Evolutionary conservation across 176 grass and related monocot genomes (phyloP), one percentile per base, ranked within the genome.

Genomic region (Musa beccarii): DNA sequence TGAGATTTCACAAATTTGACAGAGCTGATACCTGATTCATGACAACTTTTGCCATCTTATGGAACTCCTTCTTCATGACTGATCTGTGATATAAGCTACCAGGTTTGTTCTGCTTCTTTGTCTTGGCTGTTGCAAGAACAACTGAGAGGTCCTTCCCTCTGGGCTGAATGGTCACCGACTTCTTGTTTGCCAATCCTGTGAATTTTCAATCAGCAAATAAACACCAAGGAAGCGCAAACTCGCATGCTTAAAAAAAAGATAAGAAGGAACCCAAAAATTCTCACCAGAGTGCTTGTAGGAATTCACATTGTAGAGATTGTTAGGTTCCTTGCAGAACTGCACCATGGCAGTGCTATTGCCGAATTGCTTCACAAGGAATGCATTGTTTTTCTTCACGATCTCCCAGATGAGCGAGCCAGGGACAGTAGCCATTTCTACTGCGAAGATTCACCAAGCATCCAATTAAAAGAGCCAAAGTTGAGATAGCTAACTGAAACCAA

Each of bases 271-370:
- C 7, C 6, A 8, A 19, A 13, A 11, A 15, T 26, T 81, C 28
- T 2, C 1, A 96, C 93, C 94, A n/a, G 95, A 94, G 78, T 86
- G 71, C 83, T 99, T 99, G 95, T 94, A 99, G 54, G 95, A 94
- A 81, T 89, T 84, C 61, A 92, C 25, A 26, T 94, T 99, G 87
- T 88, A 99, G 51, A 99, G 95, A 63, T 99, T 94, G 86, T 94
- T 99, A 10, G 95, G 84, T 86, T 99, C 91, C 79, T 89, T 99
- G 86, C 79, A 89, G 90, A 99, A 99, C 80, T 94, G 88, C 43
- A 94, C 91, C 86, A 83, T 94, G 66, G 90, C 83, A 62, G 91
- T 94, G 62, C 91, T 81, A 21, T 87, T 99, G 14, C 95, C 90
- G 29, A 92, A 99, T 75, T 99, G 84, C 84, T 94, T 99, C 72